Evolutionary conservation across 352 stramenopile species (phyloP).

Genomic region (Plasmopara halstedii): DNA sequence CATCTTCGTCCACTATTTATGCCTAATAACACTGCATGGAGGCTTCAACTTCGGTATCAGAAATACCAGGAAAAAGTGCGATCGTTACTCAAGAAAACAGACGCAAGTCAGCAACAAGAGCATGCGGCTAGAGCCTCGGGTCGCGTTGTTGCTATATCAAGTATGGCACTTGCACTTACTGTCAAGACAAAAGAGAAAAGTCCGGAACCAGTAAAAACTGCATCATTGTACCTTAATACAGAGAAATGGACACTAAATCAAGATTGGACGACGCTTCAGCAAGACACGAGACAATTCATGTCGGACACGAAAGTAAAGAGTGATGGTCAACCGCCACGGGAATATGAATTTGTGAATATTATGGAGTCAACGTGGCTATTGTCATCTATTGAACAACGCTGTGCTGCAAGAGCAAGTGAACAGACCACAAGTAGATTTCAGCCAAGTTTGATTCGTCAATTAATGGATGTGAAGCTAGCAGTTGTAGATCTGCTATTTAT

Average conservation of each 20-base stretch:
- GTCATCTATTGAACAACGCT: slow-evolving; percentile 58
- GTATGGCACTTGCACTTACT: slow-evolving; percentile 50
- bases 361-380: slow-evolving; percentile 69
- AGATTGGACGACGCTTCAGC: slow-evolving; percentile 5
- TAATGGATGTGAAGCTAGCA: slow-evolving; percentile 42
- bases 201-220: slow-evolving; percentile 7
- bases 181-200: slow-evolving; percentile 17
- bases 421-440: slow-evolving; percentile 11
- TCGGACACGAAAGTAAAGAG: neutral
- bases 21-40: slow-evolving; percentile 35
- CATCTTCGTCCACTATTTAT: slow-evolving; percentile 30
- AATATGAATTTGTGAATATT: slow-evolving; percentile 54
- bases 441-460: slow-evolving; percentile 12
- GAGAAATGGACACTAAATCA: slow-evolving; percentile 13
- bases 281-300: neutral
- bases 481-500: slow-evolving; percentile 72
- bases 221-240: slow-evolving; percentile 1
- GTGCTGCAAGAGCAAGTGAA: slow-evolving; percentile 24
- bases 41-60: slow-evolving; percentile 70
- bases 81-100: slow-evolving; percentile 46
- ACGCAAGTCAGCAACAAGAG: slow-evolving; percentile 20
- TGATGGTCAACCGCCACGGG: neutral
- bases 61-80: slow-evolving; percentile 66
- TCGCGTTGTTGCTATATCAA: slow-evolving; percentile 36
- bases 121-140: slow-evolving; percentile 9